These are phyloP conservation scores for Pseudogymnoascus sp. DNA, from an alignment of 2,329 filamentous ascomycete species.

Conservation along the genomic window DNA sequence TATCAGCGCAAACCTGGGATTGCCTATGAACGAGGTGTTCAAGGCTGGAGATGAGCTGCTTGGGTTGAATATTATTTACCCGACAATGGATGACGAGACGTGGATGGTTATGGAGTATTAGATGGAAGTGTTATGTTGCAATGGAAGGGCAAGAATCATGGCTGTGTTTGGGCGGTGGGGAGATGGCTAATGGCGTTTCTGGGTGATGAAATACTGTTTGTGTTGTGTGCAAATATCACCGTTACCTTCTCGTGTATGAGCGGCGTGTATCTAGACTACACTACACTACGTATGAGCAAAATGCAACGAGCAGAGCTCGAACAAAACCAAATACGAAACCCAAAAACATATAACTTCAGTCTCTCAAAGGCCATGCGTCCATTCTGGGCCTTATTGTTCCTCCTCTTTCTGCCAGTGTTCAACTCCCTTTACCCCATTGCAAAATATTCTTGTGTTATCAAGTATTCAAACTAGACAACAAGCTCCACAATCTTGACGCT, in stretches of 20 bases:
- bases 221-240: constrained; percentile 11
- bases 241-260: constrained; percentile 15
- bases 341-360: constrained; percentile 34
- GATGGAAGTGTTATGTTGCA: constrained; percentile 5
- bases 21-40: constrained; percentile 63
- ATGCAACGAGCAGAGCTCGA: not conserved
- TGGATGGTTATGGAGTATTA: constrained; percentile 75
- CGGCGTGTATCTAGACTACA: constrained; percentile 15
- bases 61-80: constrained; percentile 68
- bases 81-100: constrained; percentile 86
- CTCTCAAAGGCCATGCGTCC: constrained; percentile 25
- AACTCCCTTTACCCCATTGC: not conserved
- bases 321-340: not conserved
- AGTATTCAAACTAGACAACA: constrained; percentile 34
- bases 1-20: constrained; percentile 57
- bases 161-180: not conserved
- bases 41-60: constrained; percentile 76
- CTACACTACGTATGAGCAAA: not conserved
- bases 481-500: constrained; percentile 28
- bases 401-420: not conserved
- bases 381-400: not conserved
- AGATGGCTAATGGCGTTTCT: constrained; percentile 8
- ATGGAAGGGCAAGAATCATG: not conserved
- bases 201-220: not conserved
- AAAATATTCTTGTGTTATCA: constrained; percentile 11